Percentiles rank a stretch among this genome's conserved stretches.
Conservation (phyloP, 2,329 filamentous ascomycete species). For the Thermoascus crustaceus region DNA sequence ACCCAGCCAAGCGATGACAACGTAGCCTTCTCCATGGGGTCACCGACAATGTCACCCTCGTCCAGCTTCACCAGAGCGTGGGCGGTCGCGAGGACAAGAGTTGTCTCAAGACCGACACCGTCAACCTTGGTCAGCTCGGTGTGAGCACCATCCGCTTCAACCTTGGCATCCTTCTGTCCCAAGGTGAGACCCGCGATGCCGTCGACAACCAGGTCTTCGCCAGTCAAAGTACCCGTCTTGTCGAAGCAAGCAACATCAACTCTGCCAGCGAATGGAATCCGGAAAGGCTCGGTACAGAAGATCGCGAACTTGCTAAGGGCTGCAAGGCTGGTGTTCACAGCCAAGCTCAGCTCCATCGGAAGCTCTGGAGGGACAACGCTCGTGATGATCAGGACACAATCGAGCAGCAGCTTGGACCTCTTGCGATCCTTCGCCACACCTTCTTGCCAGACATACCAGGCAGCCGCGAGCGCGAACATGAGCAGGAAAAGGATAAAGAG, state of each 20-base stretch:
- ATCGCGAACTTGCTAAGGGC: conserved; percentile 93
- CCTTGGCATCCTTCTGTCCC: conserved; percentile 56
- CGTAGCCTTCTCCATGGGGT: conserved; percentile 98
- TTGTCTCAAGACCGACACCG: conserved; percentile 69
- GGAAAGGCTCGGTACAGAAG: conserved; percentile 97
- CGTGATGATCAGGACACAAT: conserved; percentile 95
- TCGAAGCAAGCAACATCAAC: conserved; percentile 97
- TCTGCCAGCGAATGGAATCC: conserved; percentile 90
- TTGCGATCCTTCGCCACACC: conserved; percentile 92
- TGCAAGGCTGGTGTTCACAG: conserved; percentile 94
- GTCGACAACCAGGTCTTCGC: conserved; percentile 93
- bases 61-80: conserved; percentile 94
- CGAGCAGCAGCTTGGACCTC: conserved; percentile 90
- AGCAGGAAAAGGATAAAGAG: conserved; percentile 95
- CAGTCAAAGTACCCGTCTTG: conserved; percentile 94
- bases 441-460: conserved; percentile 98
- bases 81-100: conserved; percentile 85
- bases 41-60: conserved; percentile 92
- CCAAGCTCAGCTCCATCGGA: conserved; percentile 94
- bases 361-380: conserved; percentile 97
- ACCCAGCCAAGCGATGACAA: conserved; percentile 82
- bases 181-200: conserved; percentile 85
- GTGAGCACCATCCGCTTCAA: conserved; percentile 73
- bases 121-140: conserved; percentile 65
- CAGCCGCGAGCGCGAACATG: conserved; percentile 91